Evolutionary conservation across 2,329 filamentous ascomycete species (phyloP).

Genomic region (Monilinia fructicola): DNA sequence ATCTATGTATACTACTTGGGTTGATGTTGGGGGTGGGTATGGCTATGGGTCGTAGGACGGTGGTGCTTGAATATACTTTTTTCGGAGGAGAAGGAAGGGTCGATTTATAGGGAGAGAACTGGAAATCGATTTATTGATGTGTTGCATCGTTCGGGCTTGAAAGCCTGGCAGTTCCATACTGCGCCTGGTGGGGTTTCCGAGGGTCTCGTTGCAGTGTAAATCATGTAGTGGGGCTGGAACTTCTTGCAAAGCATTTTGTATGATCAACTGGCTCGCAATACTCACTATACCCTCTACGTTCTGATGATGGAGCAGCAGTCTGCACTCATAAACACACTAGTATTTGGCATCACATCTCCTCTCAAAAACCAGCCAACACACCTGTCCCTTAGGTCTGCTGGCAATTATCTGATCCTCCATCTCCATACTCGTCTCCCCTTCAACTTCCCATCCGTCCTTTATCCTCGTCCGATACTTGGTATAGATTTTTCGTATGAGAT

Average conservation of each 20-base stretch:
- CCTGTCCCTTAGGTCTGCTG: slow-evolving; percentile 17
- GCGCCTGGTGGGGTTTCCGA: neutral
- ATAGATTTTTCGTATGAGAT: slow-evolving; percentile 62
- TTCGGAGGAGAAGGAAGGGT: too few species aligned
- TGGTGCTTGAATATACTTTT: too few species aligned
- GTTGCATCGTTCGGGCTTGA: neutral
- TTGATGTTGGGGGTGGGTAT: too few species aligned
- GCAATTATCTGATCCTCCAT: slow-evolving; percentile 65
- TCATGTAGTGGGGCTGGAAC: neutral
- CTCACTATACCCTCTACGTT: too few species aligned
- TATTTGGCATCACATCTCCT: neutral
- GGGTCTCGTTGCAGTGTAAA: neutral
- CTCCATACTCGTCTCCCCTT: slow-evolving; percentile 48
- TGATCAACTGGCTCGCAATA: too few species aligned
- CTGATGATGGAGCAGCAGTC: too few species aligned
- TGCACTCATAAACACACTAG: too few species aligned
- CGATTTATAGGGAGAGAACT: neutral
- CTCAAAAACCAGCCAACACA: slow-evolving; percentile 16
- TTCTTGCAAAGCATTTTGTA: neutral
- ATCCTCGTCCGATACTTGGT: slow-evolving; percentile 53
- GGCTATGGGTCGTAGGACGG: too few species aligned
- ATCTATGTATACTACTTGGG: too few species aligned
- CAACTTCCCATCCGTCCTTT: slow-evolving; percentile 53
- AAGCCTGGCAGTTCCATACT: neutral
- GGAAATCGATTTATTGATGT: neutral